Evolutionary conservation across 2,329 filamentous ascomycete species (phyloP), one percentile per base, ranked within the genome.

Genomic region (Spiromastix sp.): DNA sequence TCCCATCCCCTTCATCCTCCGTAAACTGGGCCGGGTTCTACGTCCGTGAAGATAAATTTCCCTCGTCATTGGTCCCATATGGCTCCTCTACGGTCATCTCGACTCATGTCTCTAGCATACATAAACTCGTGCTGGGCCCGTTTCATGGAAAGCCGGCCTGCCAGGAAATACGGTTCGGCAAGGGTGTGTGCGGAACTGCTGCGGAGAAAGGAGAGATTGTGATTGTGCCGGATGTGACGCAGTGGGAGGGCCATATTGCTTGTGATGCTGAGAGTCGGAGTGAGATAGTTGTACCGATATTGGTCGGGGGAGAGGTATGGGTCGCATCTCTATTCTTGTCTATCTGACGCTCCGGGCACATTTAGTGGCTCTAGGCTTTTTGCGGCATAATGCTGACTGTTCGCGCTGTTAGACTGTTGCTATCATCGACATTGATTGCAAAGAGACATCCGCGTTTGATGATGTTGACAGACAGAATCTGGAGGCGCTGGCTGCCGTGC

Each of bases 21-120:
- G 63, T 68, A 25, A 68, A 68, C 47, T 68, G 65, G 65, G 53
- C 62, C 4, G 64, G 65, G 3, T 67, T 67, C 55, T 67, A 67
- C 44, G 55, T 67, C 30, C 54, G 61, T 33, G 51, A 56, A 32
- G 60, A 63, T 43, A 61, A 61, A 40, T 62, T 63, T 44, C 59
- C 57, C 17, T 42, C 44, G 4, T 46, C 51, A 16, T 42, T 46
- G 7, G 45, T 46, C 3, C 44, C 45, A 32, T 43, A 52, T 20
- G 41, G 48, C n/a, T 31, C 38, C 11, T 18, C 34, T 15, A 30
- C 34, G 19, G n/a, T n/a, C n/a, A 35, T 12, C 38, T 45, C 20
- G 28, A 41, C 24, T 11, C 17, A 5, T n/a, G 19, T 37, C 47
- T 25, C 46, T 39, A 0, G 24, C 20, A 42, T 50, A 12, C 42